phyloP scores from a whole-genome alignment of 1,284 basidiomycete species.

The Hymenochaete sp. region DNA sequence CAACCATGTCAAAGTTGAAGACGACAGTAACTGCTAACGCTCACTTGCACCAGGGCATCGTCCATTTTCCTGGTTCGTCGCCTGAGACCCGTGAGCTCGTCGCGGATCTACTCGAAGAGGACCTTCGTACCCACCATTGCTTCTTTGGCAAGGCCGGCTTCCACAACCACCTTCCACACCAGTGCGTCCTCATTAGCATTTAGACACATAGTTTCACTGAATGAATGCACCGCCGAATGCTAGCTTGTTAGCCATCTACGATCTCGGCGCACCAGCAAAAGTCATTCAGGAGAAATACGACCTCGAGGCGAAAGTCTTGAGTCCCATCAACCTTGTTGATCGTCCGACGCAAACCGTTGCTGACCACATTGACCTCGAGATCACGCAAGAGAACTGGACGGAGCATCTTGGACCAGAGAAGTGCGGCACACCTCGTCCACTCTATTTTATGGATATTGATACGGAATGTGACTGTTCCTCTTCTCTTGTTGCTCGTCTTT shows the following conservation, averaged over 20 bases:
- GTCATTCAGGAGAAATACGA: conserved; percentile 49
- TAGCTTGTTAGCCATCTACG: conserved; percentile 55
- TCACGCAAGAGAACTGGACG: conserved; percentile 45
- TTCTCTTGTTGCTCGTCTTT: background rate
- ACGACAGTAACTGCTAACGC: no score
- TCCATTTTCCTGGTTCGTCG: conserved; percentile 11
- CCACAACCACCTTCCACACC: conserved; percentile 60
- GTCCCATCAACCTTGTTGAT: conserved; percentile 37
- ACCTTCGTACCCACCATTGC: conserved; percentile 49
- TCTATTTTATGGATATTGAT: no score
- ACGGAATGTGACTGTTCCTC: no score
- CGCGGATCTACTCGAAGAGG: conserved; percentile 44
- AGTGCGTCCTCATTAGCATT: conserved; percentile 29
- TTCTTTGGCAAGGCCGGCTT: conserved; percentile 42
- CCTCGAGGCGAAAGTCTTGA: conserved; percentile 31
- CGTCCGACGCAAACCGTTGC: conserved; percentile 27
- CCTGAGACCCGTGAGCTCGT: conserved; percentile 28
- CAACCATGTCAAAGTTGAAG: no score
- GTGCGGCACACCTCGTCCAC: conserved; percentile 28
- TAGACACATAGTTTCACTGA: no score
- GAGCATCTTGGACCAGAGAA: conserved; percentile 45
- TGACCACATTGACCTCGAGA: conserved; percentile 29
- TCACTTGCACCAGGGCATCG: conserved; percentile 3
- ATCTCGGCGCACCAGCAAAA: conserved; percentile 47
- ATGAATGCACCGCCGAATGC: background rate